Evolutionary conservation across 495 filamentous ascomycete genomes (phyloP), one percentile per base, ranked within the genome.

Genomic region (Xylaria intraflava): DNA sequence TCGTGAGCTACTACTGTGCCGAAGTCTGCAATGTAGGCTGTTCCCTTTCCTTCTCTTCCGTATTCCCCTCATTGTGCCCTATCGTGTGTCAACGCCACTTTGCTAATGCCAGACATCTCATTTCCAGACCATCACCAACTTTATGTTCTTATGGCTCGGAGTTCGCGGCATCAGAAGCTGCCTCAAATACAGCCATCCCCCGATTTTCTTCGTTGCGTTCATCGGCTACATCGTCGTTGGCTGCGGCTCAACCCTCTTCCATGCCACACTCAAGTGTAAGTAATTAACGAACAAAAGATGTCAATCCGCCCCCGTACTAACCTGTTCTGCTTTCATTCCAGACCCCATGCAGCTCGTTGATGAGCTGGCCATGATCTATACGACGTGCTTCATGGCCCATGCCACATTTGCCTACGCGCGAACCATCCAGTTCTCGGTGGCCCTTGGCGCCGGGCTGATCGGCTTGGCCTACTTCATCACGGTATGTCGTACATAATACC

Each of bases 341-440:
- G 90, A 98, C 70, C 89, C 90, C 1, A 96, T 96, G 93, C 93
- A 98, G 65, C 82, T 97, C 14, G 86, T 96, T 30, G 93, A 98
- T 62, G 93, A 98, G 70, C 79, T 96, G 7, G 88, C 85, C 55
- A 97, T 97, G 93, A 96, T 98, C 26, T 97, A 98, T 66, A 96
- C 92, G 1, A 94, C 92, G 7, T 94, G 87, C 58, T 69, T 95
- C n/a, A 94, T 96, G 86, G 71, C 77, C 67, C 95, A 86, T 67
- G 89, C 89, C 12, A 87, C 88, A 17, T 93, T 96, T 67, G 83
- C 86, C 9, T 87, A 92, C 69, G 80, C 76, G 5, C 77, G 78
- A 54, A 74, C 88, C 5, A 59, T 62, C 10, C 57, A 51, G n/a
- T 72, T 84, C 31, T 77, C 81, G 7, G 43, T 78, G 4, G 48